A percentile compares a stretch with the other conserved stretches of the same genome.
Conservation (phyloP, 768 basidiomycete genomes). For the Chlorophyllum brunneum region DNA sequence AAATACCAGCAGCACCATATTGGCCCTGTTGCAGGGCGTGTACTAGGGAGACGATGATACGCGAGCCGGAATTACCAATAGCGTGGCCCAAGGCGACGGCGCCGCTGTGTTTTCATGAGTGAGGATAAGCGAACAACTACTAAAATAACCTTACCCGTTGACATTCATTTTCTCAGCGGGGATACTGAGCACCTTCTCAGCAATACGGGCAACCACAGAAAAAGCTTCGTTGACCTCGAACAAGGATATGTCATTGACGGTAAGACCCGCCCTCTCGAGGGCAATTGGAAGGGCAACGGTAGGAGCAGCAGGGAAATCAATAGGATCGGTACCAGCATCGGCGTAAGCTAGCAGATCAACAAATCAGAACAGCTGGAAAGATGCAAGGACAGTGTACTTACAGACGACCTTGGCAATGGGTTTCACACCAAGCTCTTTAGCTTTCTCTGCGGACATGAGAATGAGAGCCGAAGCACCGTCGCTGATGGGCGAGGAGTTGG, state of each 20-base stretch:
- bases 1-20: slow-evolving; percentile 94
- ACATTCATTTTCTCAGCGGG: slow-evolving; percentile 88
- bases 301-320: slow-evolving; percentile 96
- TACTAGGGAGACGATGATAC: slow-evolving; percentile 89
- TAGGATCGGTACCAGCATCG: slow-evolving; percentile 93
- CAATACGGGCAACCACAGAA: slow-evolving; percentile 88
- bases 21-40: slow-evolving; percentile 90
- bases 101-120: slow-evolving; percentile 52
- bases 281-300: slow-evolving; percentile 88
- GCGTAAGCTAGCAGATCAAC: slow-evolving; percentile 68
- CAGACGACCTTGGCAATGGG: slow-evolving; percentile 94
- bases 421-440: slow-evolving; percentile 83
- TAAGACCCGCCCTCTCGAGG: slow-evolving; percentile 81
- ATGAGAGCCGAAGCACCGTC: slow-evolving; percentile 97
- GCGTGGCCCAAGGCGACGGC: slow-evolving; percentile 96
- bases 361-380: slow-evolving; percentile 13
- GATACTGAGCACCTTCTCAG: slow-evolving; percentile 82
- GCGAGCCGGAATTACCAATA: slow-evolving; percentile 92
- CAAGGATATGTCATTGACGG: slow-evolving; percentile 76
- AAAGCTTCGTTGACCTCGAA: slow-evolving; percentile 99
- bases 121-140: slow-evolving; percentile 1
- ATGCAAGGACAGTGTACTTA: slow-evolving; percentile 37
- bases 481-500: slow-evolving; percentile 92
- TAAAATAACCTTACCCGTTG: slow-evolving; percentile 59
- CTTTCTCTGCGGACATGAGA: slow-evolving; percentile 91